Conservation (phyloP, 2,329 filamentous ascomycete species). For the Stemphylium vesicarium region DNA sequence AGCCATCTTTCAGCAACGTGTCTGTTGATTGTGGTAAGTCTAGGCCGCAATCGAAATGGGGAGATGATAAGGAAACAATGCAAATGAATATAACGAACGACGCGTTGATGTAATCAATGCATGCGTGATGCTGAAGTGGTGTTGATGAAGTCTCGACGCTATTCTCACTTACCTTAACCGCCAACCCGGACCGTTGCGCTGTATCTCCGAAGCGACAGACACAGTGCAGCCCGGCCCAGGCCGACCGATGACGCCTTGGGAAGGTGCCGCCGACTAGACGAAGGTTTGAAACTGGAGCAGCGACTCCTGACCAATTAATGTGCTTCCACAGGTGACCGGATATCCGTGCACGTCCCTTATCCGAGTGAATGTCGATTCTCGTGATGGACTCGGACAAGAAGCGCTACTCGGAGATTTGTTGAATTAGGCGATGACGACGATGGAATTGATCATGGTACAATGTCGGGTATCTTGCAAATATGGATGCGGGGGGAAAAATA, state of each 20-base stretch:
- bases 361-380: conserved; percentile 42
- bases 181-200: conserved; percentile 42
- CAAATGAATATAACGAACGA: neutral
- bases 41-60: conserved; percentile 1
- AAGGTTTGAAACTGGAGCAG: conserved; percentile 31
- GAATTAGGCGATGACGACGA: conserved; percentile 34
- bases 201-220: conserved; percentile 38
- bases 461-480: conserved; percentile 15
- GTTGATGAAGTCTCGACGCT: conserved; percentile 1
- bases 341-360: conserved; percentile 33
- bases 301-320: conserved; percentile 42
- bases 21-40: conserved; percentile 13
- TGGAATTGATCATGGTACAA: conserved; percentile 28
- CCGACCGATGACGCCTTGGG: conserved; percentile 37
- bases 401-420: conserved; percentile 42
- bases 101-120: neutral
- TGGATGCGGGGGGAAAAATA: conserved; percentile 2
- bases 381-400: conserved; percentile 35
- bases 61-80: neutral
- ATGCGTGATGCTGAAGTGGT: neutral
- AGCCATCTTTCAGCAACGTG: conserved; percentile 68
- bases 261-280: conserved; percentile 35
- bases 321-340: conserved; percentile 27
- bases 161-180: conserved; percentile 37
- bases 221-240: conserved; percentile 43